Percentiles rank a stretch among this genome's conserved stretches.
Evolutionary conservation across 192 early-diverging fungal genomes (phyloP).

Genomic region (Coemansia sp.): DNA sequence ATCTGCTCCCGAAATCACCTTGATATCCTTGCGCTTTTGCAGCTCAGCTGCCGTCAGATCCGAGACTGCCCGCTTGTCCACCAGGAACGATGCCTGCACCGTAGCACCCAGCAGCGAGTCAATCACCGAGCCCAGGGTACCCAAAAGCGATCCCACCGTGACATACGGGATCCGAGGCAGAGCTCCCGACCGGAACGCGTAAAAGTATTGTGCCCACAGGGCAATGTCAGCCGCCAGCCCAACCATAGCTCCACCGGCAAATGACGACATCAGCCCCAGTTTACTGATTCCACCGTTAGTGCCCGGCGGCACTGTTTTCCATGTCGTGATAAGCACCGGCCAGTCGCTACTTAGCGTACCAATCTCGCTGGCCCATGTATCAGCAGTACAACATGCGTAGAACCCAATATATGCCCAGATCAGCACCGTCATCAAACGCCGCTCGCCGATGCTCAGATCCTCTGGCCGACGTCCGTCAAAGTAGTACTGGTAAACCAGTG

Average conservation of each 20-base stretch:
- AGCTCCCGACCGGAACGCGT: slow-evolving; percentile 31
- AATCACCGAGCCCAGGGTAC: slow-evolving; percentile 70
- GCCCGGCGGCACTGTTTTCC: slow-evolving; percentile 78
- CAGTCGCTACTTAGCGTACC: slow-evolving; percentile 73
- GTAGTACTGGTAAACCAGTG: slow-evolving; percentile 42
- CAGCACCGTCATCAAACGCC: slow-evolving; percentile 46
- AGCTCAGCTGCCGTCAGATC: slow-evolving; percentile 59
- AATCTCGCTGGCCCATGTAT: slow-evolving; percentile 87
- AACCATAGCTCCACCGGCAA: slow-evolving; percentile 71
- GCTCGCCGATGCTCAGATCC: slow-evolving; percentile 21
- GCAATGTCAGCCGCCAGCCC: slow-evolving; percentile 63
- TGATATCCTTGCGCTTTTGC: slow-evolving; percentile 47
- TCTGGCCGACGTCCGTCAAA: slow-evolving; percentile 33
- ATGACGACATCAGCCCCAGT: slow-evolving; percentile 73
- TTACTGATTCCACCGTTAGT: slow-evolving; percentile 85
- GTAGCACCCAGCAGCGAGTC: slow-evolving; percentile 88
- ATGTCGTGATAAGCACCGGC: slow-evolving; percentile 82
- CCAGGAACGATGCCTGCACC: slow-evolving; percentile 70
- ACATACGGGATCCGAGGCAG: slow-evolving; percentile 34
- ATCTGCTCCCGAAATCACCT: slow-evolving; percentile 64
- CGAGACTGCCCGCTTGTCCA: slow-evolving; percentile 39
- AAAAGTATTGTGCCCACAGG: slow-evolving; percentile 54
- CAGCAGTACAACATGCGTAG: slow-evolving; percentile 68
- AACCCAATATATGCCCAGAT: slow-evolving; percentile 59
- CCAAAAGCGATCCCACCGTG: slow-evolving; percentile 64